Conservation (phyloP, 2,329 filamentous ascomycete genomes). For the Didymella exigua region DNA sequence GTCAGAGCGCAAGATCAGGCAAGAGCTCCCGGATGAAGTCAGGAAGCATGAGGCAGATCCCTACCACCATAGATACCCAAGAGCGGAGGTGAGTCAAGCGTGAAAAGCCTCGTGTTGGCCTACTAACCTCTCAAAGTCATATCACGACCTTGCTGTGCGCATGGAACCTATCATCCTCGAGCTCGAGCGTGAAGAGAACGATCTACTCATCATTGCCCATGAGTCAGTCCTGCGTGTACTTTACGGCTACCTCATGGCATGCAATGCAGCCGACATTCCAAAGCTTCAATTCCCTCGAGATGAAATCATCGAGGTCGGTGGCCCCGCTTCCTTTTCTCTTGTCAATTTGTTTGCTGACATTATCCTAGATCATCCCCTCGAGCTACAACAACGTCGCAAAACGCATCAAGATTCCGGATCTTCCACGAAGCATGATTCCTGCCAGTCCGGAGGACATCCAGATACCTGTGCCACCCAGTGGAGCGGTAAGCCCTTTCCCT, state of each 20-base stretch:
- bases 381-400: constrained; percentile 97
- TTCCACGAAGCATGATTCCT: constrained; percentile 71
- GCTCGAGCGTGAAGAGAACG: constrained; percentile 93
- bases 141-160: constrained; percentile 96
- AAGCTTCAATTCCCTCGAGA: constrained; percentile 91
- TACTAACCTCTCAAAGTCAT: constrained; percentile 67
- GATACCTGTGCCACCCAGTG: constrained; percentile 72
- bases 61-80: constrained; percentile 94
- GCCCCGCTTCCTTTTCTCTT: neutral
- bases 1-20: constrained; percentile 79
- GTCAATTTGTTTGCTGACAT: constrained; percentile 12
- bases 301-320: constrained; percentile 85
- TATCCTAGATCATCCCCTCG: constrained; percentile 79
- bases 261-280: constrained; percentile 92
- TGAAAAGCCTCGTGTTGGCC: neutral
- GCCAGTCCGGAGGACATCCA: constrained; percentile 80
- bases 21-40: constrained; percentile 87
- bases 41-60: constrained; percentile 92
- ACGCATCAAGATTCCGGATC: constrained; percentile 79
- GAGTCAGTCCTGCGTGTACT: constrained; percentile 96
- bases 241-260: constrained; percentile 98
- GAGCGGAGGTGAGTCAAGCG: constrained; percentile 73
- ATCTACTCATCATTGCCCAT: constrained; percentile 97
- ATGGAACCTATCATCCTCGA: constrained; percentile 98
- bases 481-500: constrained; percentile 52